Evolutionary conservation across 352 stramenopile genomes (phyloP), one percentile per base, ranked within the genome.

Genomic region (Pythium aphanidermatum): DNA sequence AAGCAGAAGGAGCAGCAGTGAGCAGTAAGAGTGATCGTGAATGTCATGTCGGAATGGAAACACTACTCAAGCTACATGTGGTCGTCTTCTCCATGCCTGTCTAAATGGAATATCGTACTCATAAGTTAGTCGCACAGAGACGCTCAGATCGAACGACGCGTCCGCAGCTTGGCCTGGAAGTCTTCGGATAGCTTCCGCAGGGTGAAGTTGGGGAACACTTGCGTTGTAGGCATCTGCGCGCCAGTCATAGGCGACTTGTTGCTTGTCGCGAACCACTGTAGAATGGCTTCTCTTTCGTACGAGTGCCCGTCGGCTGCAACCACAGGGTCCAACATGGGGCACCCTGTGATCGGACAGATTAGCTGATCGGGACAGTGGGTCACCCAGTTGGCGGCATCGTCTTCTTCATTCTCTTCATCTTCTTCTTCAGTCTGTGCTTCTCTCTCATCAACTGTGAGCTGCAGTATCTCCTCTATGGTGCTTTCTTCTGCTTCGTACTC

Each of bases 281-380:
- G 43, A 53, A 99, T 98, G 6, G 93, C 95, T 35, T 77, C 70
- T 17, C 94, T 76, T 43, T 99, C 96, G 68, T 99, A 99, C 19
- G 94, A 98, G 58, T 98, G 92, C n/a, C 96, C 96, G 61, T 99
- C 96, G 6, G 86, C 86, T 32, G 94, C 92, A 8, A 98, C 90
- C 17, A 99, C 95, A 5, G 96, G 96, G 58, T 99, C 93, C 14
- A 84, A 44, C 92, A 99, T 98, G n/a, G 94, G 78, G 38, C 89
- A 83, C 19, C 91, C 79, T 8, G 92, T 98, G 46, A 99, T 98
- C 6, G 95, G 93, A 66, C 96, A 97, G 16, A 83, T 76, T 19
- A 90, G 63, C 53, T 86, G 74, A 29, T 84, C 72, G 0, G 72
- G 72, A 39, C 55, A 63, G 20, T 47, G n/a, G 2, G 34, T 33